Base-by-base conservation (phyloP, 1,284 basidiomycete species). In the Porodaedalea pini region DNA sequence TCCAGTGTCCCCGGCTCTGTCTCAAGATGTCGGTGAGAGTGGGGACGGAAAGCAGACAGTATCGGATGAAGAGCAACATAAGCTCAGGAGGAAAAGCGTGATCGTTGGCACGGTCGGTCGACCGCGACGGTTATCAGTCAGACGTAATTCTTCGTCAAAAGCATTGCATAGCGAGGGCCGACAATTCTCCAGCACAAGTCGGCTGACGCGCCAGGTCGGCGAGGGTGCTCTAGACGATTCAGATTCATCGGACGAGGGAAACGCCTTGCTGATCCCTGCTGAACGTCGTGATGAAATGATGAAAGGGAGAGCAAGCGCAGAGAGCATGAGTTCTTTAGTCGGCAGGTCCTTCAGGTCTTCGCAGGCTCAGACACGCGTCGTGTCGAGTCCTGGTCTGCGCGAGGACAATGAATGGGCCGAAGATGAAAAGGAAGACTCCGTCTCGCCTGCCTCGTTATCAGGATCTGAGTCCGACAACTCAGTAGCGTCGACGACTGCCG, bases 151-250 rank as follows among this genome's bases (percentile, higher is more conserved):
- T 27, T 34, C 29, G 27, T 48, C 44, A 25, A 45, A 32, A 17
- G 15, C 52, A 17, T 7, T 13, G 27, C 21, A 23, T 25, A 36
- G 13, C 2, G 44, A 58, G 17, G 51, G 49, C 34, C 25, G 27
- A 19, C 54, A 44, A 29, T 36, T 40, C n/a, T 44, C 52, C 7
- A 65, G 65, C 57, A 62, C 65, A 17, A 69, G 63, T 48, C 62
- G 59, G 31, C 82, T 75, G 57, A 69, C 80, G 32, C 73, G 79
- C 2, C 80, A 88, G 63, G 80, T 86, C 2, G 89, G 88, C 10
- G 88, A 90, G 64, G 88, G 89, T 21, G 85, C 85, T 2, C 70
- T 91, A 8, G 84, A 86, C 61, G 86, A 89, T 65, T 89, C 86
- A 0, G 87, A 89, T 69, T 86, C 84, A 1, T 78, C 74, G 17